phyloP scores from a whole-genome alignment of 768 basidiomycete genomes.

The Psilocybe azurescens region DNA sequence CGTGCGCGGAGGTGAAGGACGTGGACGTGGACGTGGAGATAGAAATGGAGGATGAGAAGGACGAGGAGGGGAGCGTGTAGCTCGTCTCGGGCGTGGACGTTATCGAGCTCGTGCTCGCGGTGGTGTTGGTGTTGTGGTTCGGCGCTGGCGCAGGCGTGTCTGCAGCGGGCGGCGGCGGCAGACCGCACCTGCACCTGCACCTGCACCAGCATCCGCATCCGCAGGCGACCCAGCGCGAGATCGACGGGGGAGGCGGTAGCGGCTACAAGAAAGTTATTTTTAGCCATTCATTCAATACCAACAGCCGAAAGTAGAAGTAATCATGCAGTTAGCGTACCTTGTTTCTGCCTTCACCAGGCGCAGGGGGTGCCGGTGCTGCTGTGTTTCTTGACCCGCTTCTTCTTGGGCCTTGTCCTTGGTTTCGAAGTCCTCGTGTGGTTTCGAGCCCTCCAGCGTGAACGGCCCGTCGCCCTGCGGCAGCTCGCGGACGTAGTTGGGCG shows the following conservation, averaged over 20 bases:
- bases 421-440: neutral
- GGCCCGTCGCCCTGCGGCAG: neutral
- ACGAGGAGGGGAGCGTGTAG: constrained; percentile 10
- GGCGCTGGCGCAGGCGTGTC: neutral
- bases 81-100: constrained; percentile 9
- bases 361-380: too few species aligned
- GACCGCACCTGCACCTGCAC: neutral
- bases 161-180: neutral
- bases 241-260: neutral
- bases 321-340: constrained; percentile 3
- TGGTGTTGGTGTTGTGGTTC: neutral
- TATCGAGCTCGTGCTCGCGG: neutral
- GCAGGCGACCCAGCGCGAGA: neutral
- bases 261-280: too few species aligned
- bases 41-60: neutral
- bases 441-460: neutral
- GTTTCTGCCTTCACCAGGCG: neutral
- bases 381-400: neutral
- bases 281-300: neutral
- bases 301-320: neutral
- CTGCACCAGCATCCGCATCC: too few species aligned
- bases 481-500: constrained; percentile 5
- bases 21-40: too few species aligned
- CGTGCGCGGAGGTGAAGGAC: too few species aligned
- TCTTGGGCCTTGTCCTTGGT: neutral